Evolutionary conservation across 1,139 yeast species (phyloP).

Genomic region (Barnettozyma hawaiiensis): DNA sequence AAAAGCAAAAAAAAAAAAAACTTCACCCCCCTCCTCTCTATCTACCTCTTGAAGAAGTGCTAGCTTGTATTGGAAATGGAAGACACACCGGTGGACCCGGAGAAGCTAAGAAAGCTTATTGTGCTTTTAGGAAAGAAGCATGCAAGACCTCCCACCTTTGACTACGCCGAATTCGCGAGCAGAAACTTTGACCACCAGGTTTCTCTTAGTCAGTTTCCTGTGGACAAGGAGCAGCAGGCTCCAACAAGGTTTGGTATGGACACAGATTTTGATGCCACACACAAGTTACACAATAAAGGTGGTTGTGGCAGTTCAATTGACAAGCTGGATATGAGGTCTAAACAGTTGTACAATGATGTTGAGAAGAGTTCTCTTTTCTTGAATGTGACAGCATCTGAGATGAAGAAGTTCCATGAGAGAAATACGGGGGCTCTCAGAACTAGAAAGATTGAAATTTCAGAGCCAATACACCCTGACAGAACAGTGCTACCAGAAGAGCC

Average conservation of each 20-base stretch:
- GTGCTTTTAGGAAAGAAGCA: neutral
- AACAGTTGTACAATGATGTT: slow-evolving; percentile 16
- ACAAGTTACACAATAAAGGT: neutral
- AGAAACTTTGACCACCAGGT: slow-evolving; percentile 10
- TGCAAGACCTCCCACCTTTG: slow-evolving; percentile 2
- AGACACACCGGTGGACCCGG: slow-evolving; percentile 10
- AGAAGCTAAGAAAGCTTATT: slow-evolving; percentile 13
- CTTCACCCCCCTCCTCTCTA: too few relatives aligned
- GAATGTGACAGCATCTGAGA: slow-evolving; percentile 16
- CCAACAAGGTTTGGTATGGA: too few relatives aligned
- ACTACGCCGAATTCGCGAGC: slow-evolving; percentile 16
- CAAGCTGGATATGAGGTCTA: slow-evolving; percentile 4
- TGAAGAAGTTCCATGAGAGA: slow-evolving; percentile 11
- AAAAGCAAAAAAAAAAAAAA: too few relatives aligned
- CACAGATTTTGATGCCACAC: neutral
- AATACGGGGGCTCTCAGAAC: too few relatives aligned
- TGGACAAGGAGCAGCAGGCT: neutral
- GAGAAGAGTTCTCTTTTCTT: slow-evolving; percentile 16
- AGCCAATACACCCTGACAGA: too few relatives aligned
- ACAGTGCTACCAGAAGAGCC: too few relatives aligned
- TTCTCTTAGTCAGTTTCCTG: neutral
- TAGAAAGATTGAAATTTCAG: too few relatives aligned
- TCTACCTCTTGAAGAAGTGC: neutral
- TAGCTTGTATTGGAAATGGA: too few relatives aligned
- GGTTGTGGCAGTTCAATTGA: too few relatives aligned